Percentiles rank a stretch among this genome's conserved stretches.
Evolutionary conservation across 1,284 basidiomycete genomes (phyloP).

Genomic region (Apiotrichum sp.): DNA sequence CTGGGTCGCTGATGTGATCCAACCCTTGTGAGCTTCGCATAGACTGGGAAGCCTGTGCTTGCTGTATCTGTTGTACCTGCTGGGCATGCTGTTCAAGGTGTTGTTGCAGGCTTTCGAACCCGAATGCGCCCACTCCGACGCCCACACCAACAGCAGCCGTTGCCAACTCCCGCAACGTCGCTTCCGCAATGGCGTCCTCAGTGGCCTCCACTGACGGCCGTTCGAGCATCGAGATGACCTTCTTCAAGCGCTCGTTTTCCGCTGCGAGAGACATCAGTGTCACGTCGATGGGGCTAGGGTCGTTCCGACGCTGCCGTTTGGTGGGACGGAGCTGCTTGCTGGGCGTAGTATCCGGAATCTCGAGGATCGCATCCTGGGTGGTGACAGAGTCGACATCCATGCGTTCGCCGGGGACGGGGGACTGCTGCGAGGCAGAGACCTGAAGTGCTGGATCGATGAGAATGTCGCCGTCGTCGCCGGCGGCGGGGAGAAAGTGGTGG

Average conservation of each 20-base stretch:
- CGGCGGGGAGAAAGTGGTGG: constrained; percentile 13
- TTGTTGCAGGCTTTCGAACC: constrained; percentile 15
- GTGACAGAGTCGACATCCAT: not conserved
- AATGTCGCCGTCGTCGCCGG: constrained; percentile 5
- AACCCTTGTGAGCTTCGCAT: not conserved
- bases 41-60: too few species aligned
- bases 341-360: not conserved
- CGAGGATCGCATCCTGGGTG: not conserved
- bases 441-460: constrained; percentile 9
- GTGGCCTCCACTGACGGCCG: constrained; percentile 1
- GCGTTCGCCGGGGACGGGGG: not conserved
- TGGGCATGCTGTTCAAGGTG: constrained; percentile 12
- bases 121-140: not conserved
- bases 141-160: constrained; percentile 12
- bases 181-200: constrained; percentile 7
- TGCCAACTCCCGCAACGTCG: constrained; percentile 19
- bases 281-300: constrained; percentile 7
- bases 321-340: not conserved
- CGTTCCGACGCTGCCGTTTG: not conserved
- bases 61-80: not conserved
- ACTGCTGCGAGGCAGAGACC: not conserved
- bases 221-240: constrained; percentile 8
- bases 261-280: constrained; percentile 3
- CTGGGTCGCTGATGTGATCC: not conserved
- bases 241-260: constrained; percentile 17